These are phyloP conservation scores for Pouteria campechiana DNA, from an alignment of 179 eudicot genomes.

Conservation along the genomic window DNA sequence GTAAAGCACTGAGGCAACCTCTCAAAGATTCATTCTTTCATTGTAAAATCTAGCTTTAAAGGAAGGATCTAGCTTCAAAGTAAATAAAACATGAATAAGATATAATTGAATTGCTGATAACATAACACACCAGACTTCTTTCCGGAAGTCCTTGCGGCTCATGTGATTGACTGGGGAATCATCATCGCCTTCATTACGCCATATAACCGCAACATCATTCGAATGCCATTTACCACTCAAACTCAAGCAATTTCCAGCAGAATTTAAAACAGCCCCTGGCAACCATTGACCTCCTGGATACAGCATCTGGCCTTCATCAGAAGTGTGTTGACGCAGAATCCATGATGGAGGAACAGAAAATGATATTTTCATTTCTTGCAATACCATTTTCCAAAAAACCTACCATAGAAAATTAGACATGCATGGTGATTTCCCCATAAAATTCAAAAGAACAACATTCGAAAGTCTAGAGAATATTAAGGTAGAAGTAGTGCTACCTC, in stretches of 20 bases:
- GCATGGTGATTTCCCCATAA: background rate
- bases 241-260: conserved; percentile 62
- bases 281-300: conserved; percentile 96
- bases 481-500: conserved; percentile 31
- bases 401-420: conserved; percentile 10
- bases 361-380: conserved; percentile 57
- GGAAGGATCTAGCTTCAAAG: too few species aligned
- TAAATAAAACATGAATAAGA: too few species aligned
- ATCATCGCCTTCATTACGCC: conserved; percentile 85
- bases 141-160: conserved; percentile 55
- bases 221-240: conserved; percentile 37
- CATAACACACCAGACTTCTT: conserved; percentile 64
- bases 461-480: background rate
- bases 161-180: conserved; percentile 44
- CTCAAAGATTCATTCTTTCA: too few species aligned
- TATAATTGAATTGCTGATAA: too few species aligned
- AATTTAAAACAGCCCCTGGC: conserved; percentile 64
- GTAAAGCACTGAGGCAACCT: too few species aligned
- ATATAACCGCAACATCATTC: conserved; percentile 53
- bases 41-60: too few species aligned
- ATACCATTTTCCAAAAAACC: conserved; percentile 70
- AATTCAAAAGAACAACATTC: too few species aligned
- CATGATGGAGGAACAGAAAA: conserved; percentile 57
- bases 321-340: conserved; percentile 43
- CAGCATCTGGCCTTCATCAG: conserved; percentile 4